A percentile compares a stretch with the other conserved stretches of the same genome.
Conservation (phyloP, 1,139 yeast species). For the Protomyces inundatus region DNA sequence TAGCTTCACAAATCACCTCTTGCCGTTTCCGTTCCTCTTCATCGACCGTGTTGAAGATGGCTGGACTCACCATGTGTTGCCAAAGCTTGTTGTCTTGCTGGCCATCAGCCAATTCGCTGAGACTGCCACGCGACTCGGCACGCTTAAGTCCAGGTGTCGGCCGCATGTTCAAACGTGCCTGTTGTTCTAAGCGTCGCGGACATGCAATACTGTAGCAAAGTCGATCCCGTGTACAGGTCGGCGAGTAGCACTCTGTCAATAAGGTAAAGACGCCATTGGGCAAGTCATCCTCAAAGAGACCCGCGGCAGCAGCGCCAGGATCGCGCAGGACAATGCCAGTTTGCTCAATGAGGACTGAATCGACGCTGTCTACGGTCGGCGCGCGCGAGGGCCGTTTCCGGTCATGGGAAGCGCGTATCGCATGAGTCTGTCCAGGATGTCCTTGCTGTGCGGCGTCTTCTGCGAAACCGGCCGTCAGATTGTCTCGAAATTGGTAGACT, state of each 20-base stretch:
- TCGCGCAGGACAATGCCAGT: constrained; percentile 4
- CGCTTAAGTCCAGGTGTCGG: constrained; percentile 82
- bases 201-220: constrained; percentile 96
- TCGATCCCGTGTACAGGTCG: constrained; percentile 85
- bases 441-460: constrained; percentile 27
- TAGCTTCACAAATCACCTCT: constrained; percentile 89
- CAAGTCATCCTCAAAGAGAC: constrained; percentile 21
- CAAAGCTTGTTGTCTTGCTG: constrained; percentile 80
- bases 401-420: background rate
- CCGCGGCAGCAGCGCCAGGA: constrained; percentile 8
- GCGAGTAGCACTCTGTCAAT: constrained; percentile 90
- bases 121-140: constrained; percentile 72
- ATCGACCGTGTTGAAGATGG: constrained; percentile 69
- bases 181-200: constrained; percentile 92
- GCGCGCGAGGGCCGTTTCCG: constrained; percentile 20
- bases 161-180: constrained; percentile 81
- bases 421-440: constrained; percentile 7
- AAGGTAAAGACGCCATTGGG: constrained; percentile 84
- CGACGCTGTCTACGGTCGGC: constrained; percentile 21
- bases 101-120: constrained; percentile 55
- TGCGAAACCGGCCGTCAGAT: constrained; percentile 29
- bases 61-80: constrained; percentile 88
- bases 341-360: constrained; percentile 9
- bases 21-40: constrained; percentile 88
- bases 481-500: constrained; percentile 73